phyloP scores from a whole-genome alignment of 768 basidiomycete genomes.

The Suillus alpinus region DNA sequence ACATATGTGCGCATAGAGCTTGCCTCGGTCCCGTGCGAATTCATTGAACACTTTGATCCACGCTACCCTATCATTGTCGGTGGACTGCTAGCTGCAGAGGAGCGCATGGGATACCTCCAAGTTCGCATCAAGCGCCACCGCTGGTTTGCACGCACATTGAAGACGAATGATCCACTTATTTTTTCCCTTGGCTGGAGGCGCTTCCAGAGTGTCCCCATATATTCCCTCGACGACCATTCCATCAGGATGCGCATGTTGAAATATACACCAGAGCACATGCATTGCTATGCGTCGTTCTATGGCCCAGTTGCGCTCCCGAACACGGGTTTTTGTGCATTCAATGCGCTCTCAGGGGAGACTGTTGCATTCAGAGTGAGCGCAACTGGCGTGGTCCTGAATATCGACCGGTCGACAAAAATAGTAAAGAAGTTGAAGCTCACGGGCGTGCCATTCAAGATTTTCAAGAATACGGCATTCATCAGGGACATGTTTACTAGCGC shows the following conservation, averaged over 20 bases:
- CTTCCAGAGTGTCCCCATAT: slow-evolving; percentile 93
- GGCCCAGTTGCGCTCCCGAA: slow-evolving; percentile 90
- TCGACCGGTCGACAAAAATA: slow-evolving; percentile 90
- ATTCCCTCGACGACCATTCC: slow-evolving; percentile 95
- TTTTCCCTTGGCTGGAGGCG: slow-evolving; percentile 97
- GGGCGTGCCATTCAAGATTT: slow-evolving; percentile 94
- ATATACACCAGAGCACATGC: slow-evolving; percentile 99
- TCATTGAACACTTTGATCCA: slow-evolving; percentile 92
- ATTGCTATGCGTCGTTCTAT: slow-evolving; percentile 97
- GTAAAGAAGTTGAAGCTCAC: slow-evolving; percentile 99
- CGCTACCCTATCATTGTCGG: slow-evolving; percentile 89
- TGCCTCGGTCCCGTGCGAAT: slow-evolving; percentile 78
- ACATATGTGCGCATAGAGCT: slow-evolving; percentile 93
- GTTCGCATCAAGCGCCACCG: slow-evolving; percentile 95
- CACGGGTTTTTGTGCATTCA: slow-evolving; percentile 98
- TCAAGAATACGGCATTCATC: slow-evolving; percentile 98
- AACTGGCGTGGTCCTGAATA: slow-evolving; percentile 91
- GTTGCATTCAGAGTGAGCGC: slow-evolving; percentile 87
- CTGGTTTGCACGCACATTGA: slow-evolving; percentile 88
- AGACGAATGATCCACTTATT: slow-evolving; percentile 96
- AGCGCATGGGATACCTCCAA: slow-evolving; percentile 90
- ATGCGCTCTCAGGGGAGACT: slow-evolving; percentile 63
- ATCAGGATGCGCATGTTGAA: slow-evolving; percentile 99
- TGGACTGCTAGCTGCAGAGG: slow-evolving; percentile 85
- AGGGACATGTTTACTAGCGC: slow-evolving; percentile 96